A percentile compares a stretch with the other conserved stretches of the same genome.
Conservation (phyloP, 2,329 filamentous ascomycete genomes). For the Xylariaceae sp. region DNA sequence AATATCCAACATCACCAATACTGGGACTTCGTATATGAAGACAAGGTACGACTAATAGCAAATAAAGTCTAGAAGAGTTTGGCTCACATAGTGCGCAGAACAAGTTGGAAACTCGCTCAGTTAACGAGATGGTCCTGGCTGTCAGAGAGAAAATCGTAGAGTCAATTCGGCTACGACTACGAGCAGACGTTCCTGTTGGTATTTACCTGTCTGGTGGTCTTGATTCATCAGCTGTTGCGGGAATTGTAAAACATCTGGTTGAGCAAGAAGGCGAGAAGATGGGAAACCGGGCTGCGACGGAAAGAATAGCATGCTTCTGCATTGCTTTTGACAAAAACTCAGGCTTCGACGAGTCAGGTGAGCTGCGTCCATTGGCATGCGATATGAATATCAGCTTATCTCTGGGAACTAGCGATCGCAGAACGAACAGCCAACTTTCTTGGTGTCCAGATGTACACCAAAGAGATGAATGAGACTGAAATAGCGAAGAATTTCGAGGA, state of each 20-base stretch:
- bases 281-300: conserved; percentile 47
- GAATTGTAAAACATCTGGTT: conserved; percentile 60
- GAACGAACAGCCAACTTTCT: conserved; percentile 52
- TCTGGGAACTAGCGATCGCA: conserved; percentile 18
- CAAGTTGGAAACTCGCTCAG: conserved; percentile 48
- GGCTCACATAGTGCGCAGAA: conserved; percentile 25
- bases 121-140: conserved; percentile 56
- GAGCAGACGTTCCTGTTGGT: conserved; percentile 63
- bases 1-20: conserved; percentile 5
- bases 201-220: conserved; percentile 64
- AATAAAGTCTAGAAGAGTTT: not conserved
- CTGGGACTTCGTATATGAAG: conserved; percentile 7
- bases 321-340: conserved; percentile 57
- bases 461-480: conserved; percentile 36
- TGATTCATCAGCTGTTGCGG: conserved; percentile 62
- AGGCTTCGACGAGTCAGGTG: conserved; percentile 55
- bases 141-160: conserved; percentile 58
- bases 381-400: not conserved
- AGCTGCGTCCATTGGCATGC: not conserved
- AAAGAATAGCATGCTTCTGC: conserved; percentile 49
- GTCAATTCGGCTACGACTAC: conserved; percentile 57
- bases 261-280: conserved; percentile 51
- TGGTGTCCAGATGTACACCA: conserved; percentile 46
- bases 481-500: conserved; percentile 55
- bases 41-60: conserved; percentile 6